Conservation (phyloP, 352 stramenopile genomes). For the Phytophthora fragariaefolia region DNA sequence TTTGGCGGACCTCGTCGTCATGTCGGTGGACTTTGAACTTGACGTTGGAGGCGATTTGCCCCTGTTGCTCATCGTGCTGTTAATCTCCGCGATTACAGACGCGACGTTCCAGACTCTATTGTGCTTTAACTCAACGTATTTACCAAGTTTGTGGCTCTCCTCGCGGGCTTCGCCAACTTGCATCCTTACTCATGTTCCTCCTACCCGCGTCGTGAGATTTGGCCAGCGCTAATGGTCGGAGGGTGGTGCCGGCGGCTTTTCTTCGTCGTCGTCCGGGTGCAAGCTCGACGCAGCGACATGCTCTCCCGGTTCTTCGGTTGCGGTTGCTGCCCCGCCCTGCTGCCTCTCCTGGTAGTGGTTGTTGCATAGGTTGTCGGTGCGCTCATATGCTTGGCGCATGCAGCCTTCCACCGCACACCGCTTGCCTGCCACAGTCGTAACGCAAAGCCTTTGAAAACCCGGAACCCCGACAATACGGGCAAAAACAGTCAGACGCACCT, state of each 20-base stretch:
- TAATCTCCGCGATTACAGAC: conserved; percentile 18
- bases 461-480: too few relatives aligned
- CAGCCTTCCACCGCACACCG: conserved; percentile 61
- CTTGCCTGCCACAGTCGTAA: conserved; percentile 41
- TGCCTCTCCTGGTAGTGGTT: conserved; percentile 56
- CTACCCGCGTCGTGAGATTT: conserved; percentile 18
- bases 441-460: too few relatives aligned
- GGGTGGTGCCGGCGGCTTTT: conserved; percentile 27
- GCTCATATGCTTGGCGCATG: conserved; percentile 73
- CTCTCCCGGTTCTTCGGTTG: conserved; percentile 5
- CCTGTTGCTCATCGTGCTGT: conserved; percentile 14
- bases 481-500: too few relatives aligned
- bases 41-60: conserved; percentile 11
- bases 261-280: conserved; percentile 32
- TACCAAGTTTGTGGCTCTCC: neutral
- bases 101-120: conserved; percentile 27
- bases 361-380: conserved; percentile 79
- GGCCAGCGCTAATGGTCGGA: conserved; percentile 19
- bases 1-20: neutral
- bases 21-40: conserved; percentile 16
- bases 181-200: conserved; percentile 20
- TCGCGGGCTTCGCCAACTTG: conserved; percentile 23
- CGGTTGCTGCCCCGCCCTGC: conserved; percentile 8
- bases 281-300: conserved; percentile 5
- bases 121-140: conserved; percentile 28